Percentiles rank a stretch among this genome's conserved stretches.
phyloP scores from a whole-genome alignment of 164 flowering plant species.

The Macadamia tetraphylla region DNA sequence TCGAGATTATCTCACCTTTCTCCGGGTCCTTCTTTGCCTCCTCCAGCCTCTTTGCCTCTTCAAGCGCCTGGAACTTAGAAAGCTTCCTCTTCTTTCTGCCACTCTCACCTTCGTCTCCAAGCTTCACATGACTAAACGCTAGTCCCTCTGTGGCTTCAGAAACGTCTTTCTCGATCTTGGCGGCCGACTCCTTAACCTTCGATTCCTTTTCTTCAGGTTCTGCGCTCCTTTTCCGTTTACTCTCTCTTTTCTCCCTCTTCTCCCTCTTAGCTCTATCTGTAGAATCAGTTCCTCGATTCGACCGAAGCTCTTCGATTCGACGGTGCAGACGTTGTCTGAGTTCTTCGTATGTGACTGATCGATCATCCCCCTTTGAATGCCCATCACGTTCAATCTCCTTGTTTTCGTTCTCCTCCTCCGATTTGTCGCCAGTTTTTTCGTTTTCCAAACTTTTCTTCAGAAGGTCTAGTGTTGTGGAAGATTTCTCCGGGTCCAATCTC shows the following conservation, averaged over 20 bases:
- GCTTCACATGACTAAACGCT: constrained; percentile 57
- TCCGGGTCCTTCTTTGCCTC: constrained; percentile 73
- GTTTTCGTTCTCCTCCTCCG: constrained; percentile 2
- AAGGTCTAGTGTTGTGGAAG: constrained; percentile 58
- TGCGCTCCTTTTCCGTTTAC: constrained; percentile 43
- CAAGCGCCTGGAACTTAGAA: constrained; percentile 62
- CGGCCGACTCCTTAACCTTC: constrained; percentile 1
- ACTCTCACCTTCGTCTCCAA: constrained; percentile 44
- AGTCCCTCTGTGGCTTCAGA: constrained; percentile 48
- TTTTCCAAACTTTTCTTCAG: constrained; percentile 44
- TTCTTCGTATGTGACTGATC: constrained; percentile 53
- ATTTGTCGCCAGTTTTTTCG: constrained; percentile 23
- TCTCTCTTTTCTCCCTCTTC: constrained; percentile 20
- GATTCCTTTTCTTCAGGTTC: constrained; percentile 23
- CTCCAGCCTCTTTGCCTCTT: constrained; percentile 49
- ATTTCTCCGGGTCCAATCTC: constrained; percentile 72
- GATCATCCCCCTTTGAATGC: not conserved
- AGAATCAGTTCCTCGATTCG: constrained; percentile 27
- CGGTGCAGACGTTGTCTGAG: constrained; percentile 45
- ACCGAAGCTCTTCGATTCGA: constrained; percentile 48
- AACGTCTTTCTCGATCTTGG: constrained; percentile 32
- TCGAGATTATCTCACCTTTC: constrained; percentile 45
- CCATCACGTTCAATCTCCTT: not conserved
- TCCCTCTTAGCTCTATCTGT: constrained; percentile 15
- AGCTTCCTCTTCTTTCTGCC: constrained; percentile 57